Conservation (phyloP, 306 rosid species). For the Sesbania bispinosa region DNA sequence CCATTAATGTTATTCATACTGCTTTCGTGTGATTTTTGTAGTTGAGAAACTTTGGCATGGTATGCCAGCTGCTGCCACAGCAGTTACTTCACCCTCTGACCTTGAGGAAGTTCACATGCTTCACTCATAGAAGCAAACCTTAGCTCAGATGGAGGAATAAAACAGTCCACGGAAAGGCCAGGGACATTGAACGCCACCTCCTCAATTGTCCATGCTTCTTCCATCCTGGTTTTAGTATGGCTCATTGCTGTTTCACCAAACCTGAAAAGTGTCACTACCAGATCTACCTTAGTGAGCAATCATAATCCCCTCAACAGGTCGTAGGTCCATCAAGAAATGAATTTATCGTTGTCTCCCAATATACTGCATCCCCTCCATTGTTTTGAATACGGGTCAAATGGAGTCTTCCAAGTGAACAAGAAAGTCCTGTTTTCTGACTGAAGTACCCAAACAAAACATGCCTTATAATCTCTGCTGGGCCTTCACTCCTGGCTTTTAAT, state of each 20-base stretch:
- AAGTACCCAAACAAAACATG: slow-evolving; percentile 97
- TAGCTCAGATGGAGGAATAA: slow-evolving; percentile 95
- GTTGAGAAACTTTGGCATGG: slow-evolving; percentile 65
- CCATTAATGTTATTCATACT: slow-evolving; percentile 55
- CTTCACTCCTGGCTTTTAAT: slow-evolving; percentile 94
- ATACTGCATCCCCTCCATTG: slow-evolving; percentile 95
- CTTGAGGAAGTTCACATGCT: slow-evolving; percentile 69
- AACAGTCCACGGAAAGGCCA: slow-evolving; percentile 89
- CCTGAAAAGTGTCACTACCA: slow-evolving; percentile 94
- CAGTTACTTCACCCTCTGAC: slow-evolving; percentile 54
- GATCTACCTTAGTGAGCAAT: slow-evolving; percentile 96
- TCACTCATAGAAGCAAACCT: slow-evolving; percentile 91
- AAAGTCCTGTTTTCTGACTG: slow-evolving; percentile 96
- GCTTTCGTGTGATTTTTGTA: slow-evolving; percentile 57
- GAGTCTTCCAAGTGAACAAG: slow-evolving; percentile 96
- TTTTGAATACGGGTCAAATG: slow-evolving; percentile 98
- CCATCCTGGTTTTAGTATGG: slow-evolving; percentile 97
- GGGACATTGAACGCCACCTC: slow-evolving; percentile 98
- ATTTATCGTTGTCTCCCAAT: slow-evolving; percentile 99
- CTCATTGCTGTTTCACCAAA: slow-evolving; percentile 99
- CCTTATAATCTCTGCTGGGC: slow-evolving; percentile 97
- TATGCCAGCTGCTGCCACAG: slow-evolving; percentile 46
- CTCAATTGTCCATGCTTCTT: slow-evolving; percentile 98
- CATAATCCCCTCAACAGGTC: slow-evolving; percentile 90
- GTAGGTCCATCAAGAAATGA: slow-evolving; percentile 90